Percentiles rank a stretch among this genome's conserved stretches.
Evolutionary conservation across 306 rosid species (phyloP).

Genomic region (Glycine tomentella): DNA sequence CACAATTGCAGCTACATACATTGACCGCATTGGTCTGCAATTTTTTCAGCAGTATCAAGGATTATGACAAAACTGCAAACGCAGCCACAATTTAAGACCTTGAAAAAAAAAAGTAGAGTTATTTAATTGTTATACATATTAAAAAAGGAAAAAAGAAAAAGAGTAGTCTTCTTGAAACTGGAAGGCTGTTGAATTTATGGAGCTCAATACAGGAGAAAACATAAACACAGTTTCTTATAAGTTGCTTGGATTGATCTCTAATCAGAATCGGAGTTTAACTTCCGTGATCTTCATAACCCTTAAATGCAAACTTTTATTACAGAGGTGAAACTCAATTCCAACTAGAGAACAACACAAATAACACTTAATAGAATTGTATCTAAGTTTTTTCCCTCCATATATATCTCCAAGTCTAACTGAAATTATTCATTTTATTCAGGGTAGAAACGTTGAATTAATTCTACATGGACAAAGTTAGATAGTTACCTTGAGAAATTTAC

Average conservation of each 20-base stretch:
- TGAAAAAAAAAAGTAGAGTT: background rate
- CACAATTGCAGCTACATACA: background rate
- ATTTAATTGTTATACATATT: background rate
- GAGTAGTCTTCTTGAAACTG: background rate
- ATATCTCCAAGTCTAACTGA: background rate
- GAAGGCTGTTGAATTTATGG: background rate
- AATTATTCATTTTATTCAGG: background rate
- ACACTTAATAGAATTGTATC: no score
- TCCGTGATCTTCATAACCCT: no score
- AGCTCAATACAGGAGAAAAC: background rate
- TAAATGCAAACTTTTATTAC: no score
- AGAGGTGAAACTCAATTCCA: no score
- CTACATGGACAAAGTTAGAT: background rate
- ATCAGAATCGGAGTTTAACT: no score
- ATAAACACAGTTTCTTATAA: no score
- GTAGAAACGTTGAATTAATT: background rate
- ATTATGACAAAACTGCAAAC: background rate
- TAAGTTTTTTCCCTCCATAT: background rate
- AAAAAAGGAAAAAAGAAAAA: background rate
- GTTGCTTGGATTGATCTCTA: no score
- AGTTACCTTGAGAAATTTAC: conserved; percentile 87
- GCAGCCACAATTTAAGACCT: background rate
- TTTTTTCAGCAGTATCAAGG: background rate
- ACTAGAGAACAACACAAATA: no score
- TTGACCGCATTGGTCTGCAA: no score